phyloP scores from a whole-genome alignment of 1,284 basidiomycete species.

The Coriolopsis trogii region DNA sequence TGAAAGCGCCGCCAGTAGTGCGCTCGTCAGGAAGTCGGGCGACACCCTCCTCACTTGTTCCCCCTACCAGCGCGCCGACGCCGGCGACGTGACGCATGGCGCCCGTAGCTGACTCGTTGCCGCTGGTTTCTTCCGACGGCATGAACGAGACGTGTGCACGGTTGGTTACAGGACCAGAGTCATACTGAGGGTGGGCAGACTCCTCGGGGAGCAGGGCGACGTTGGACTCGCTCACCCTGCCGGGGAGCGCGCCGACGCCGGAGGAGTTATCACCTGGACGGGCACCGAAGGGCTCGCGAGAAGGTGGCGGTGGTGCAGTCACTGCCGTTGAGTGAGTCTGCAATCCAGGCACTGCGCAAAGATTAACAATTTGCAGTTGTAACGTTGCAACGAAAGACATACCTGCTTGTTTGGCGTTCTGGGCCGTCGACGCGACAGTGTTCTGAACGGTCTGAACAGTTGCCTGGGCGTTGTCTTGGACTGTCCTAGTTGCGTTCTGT shows the following conservation, averaged over 20 bases:
- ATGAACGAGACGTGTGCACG: slow-evolving; percentile 12
- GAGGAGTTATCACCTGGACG: slow-evolving; percentile 17
- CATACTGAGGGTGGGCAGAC: slow-evolving; percentile 29
- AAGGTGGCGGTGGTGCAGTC: slow-evolving; percentile 17
- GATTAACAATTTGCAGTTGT: not conserved
- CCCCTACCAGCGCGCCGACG: slow-evolving; percentile 36
- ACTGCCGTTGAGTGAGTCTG: slow-evolving; percentile 15
- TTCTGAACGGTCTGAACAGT: not conserved
- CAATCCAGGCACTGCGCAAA: not conserved
- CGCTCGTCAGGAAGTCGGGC: slow-evolving; percentile 36
- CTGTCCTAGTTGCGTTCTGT: not conserved
- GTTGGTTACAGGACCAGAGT: slow-evolving; percentile 14
- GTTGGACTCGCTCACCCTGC: slow-evolving; percentile 29
- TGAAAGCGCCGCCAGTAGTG: not conserved
- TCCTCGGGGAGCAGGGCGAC: slow-evolving; percentile 39
- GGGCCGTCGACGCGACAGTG: not conserved
- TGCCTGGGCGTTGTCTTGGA: not conserved
- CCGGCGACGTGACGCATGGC: slow-evolving; percentile 23
- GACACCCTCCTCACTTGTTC: slow-evolving; percentile 31
- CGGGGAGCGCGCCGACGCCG: slow-evolving; percentile 37
- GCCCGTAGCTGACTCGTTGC: slow-evolving; percentile 18
- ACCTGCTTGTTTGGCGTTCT: slow-evolving; percentile 11
- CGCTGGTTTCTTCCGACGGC: slow-evolving; percentile 20
- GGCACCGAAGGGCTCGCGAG: slow-evolving; percentile 28
- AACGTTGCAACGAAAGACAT: not conserved